Evolutionary conservation across 441 rosid genomes (phyloP).

Genomic region (Adansonia grandidieri): DNA sequence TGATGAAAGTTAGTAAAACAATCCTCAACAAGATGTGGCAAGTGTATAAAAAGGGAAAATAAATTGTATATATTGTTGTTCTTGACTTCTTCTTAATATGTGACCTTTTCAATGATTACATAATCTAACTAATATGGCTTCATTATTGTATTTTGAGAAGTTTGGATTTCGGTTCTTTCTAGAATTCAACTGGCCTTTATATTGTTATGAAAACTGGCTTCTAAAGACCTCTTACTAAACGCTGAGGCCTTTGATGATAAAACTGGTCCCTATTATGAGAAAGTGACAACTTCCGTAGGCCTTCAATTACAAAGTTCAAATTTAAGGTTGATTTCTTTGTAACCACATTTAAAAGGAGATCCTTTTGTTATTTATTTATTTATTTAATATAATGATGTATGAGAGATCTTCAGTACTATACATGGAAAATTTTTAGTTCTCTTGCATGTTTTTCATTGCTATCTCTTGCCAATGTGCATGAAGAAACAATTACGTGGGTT

Average conservation of each 20-base stretch:
- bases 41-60: not conserved
- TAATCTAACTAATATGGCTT: not conserved
- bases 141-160: slow-evolving; percentile 3
- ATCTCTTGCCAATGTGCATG: slow-evolving; percentile 16
- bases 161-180: not conserved
- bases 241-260: not conserved
- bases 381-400: not conserved
- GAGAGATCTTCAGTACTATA: slow-evolving; percentile 12
- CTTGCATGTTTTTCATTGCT: not conserved
- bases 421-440: not conserved
- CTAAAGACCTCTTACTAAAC: slow-evolving; percentile 1
- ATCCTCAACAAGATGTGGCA: not conserved
- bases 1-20: not conserved
- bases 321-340: slow-evolving; percentile 4
- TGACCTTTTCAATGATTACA: slow-evolving; percentile 7
- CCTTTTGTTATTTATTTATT: not conserved
- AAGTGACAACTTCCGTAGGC: not conserved
- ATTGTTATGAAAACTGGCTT: not conserved
- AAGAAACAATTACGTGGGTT: slow-evolving; percentile 13
- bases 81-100: not conserved
- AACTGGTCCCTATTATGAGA: not conserved
- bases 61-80: not conserved
- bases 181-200: not conserved
- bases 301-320: slow-evolving; percentile 7
- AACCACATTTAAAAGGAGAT: not conserved